Evolutionary conservation across 441 rosid genomes (phyloP).

Genomic region (Bruguiera hainesii): DNA sequence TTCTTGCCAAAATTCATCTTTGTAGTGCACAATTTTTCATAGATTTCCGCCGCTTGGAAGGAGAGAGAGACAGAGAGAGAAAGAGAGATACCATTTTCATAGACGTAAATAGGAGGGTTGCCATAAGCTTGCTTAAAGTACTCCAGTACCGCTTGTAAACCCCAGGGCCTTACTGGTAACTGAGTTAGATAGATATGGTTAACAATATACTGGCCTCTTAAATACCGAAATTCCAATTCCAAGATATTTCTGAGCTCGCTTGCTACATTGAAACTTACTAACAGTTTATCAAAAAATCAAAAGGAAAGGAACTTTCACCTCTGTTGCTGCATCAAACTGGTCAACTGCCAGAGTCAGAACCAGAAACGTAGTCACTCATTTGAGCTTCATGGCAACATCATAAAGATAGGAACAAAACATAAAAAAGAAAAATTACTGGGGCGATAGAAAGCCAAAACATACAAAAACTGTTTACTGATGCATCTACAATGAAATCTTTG

Average conservation of each 20-base stretch:
- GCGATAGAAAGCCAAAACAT: constrained; percentile 13
- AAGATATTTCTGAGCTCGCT: background rate
- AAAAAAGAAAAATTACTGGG: no score
- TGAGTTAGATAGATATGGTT: constrained; percentile 16
- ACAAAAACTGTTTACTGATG: constrained; percentile 28
- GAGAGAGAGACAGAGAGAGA: background rate
- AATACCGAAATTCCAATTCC: background rate
- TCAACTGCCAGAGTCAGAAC: constrained; percentile 18
- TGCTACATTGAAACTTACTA: no score
- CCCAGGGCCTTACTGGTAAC: constrained; percentile 39
- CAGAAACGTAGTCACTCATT: background rate
- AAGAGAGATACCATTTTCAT: constrained; percentile 62
- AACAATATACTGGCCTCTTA: background rate
- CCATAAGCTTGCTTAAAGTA: constrained; percentile 50
- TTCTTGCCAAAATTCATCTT: background rate
- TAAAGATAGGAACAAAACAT: background rate
- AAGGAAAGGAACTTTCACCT: constrained; percentile 18
- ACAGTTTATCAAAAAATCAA: background rate
- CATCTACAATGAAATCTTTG: constrained; percentile 44
- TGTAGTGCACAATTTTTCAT: background rate
- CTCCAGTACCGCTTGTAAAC: constrained; percentile 44
- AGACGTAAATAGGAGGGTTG: constrained; percentile 69
- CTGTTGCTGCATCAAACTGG: constrained; percentile 1
- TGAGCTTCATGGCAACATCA: background rate
- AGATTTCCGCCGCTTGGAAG: background rate